Base-by-base conservation (phyloP, 208 protist species). In the Leishmania aethiopica region DNA sequence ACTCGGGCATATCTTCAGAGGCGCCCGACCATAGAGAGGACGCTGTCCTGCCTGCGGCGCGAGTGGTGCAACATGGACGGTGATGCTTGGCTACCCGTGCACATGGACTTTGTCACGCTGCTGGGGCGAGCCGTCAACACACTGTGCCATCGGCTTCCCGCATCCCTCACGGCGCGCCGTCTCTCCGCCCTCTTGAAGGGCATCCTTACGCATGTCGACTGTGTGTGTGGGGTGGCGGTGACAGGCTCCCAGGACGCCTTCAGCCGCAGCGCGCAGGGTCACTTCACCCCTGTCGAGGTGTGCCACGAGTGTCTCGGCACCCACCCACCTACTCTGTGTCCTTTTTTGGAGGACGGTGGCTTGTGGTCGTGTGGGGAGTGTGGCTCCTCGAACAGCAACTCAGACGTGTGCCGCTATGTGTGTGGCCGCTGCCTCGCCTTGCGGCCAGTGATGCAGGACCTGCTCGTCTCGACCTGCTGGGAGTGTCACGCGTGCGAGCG, bases 401-500 rank as follows among this genome's bases (percentile, higher is more conserved):
- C 74, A 40, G 92, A 93, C 82, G 83, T 96, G 25, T 90, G 88
- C 73, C 90, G 95, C n/a, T 96, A 98, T 87, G 77, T 96, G 13
- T 98, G 95, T 70, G 81, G 70, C 53, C 77, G 86, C 73, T 98
- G 93, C 75, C 90, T 96, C 53, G 60, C 88, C 1, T 81, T 96
- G 71, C 91, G 95, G 8, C 89, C 88, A 0, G 81, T 73, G 15
- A 90, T 95, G 70, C 91, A 89, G 83, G 86, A 89, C n/a, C 35
- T 85, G 67, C 79, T 89, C 2, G 87, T 92, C 42, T 87, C 88
- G 15, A 87, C 93, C 67, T 91, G 87, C 82, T 97, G 93, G 92
- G 78, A 88, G 70, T 97, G 95, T 72, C 78, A 42, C 57, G 40
- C 57, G 51, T 96, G 95, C 75, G 76, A 86, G 35, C 80, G 92